Evolutionary conservation across 2,329 filamentous ascomycete genomes (phyloP).

Genomic region (Rutstroemia sydowiana): DNA sequence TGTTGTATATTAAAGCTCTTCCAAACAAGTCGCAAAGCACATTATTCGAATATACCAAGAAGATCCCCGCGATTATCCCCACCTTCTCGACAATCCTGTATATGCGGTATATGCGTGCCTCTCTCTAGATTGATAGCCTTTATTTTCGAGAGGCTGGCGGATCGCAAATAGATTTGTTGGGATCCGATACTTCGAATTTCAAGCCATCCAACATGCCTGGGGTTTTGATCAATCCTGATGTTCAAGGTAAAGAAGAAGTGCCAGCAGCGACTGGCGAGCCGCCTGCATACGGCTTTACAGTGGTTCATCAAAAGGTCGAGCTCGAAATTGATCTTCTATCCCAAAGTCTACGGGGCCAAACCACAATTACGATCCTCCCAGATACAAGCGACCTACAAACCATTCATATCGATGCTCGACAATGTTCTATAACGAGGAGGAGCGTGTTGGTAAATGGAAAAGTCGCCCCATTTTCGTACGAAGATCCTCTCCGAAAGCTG

Average conservation of each 20-base stretch:
- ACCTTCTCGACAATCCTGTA: too few species aligned
- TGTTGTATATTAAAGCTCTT: too few species aligned
- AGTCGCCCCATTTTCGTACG: conserved; percentile 28
- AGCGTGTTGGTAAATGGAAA: conserved; percentile 43
- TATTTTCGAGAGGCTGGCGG: too few species aligned
- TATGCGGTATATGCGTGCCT: too few species aligned
- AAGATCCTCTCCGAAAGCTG: conserved; percentile 61
- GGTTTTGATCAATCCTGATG: conserved; percentile 21
- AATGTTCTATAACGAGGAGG: conserved; percentile 49
- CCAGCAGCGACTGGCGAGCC: conserved; percentile 7
- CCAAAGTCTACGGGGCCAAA: conserved; percentile 67
- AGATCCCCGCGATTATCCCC: not conserved
- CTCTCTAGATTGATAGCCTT: too few species aligned
- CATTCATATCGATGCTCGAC: conserved; percentile 54
- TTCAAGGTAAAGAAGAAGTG: conserved; percentile 6
- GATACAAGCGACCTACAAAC: conserved; percentile 49
- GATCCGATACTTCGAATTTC: too few species aligned
- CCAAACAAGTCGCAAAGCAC: too few species aligned
- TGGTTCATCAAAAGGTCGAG: conserved; percentile 81
- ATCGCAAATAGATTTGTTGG: too few species aligned
- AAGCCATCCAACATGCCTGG: conserved; percentile 21
- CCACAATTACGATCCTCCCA: conserved; percentile 65
- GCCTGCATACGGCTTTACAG: conserved; percentile 34
- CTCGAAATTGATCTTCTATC: conserved; percentile 81
- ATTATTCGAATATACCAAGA: not conserved